phyloP scores from a whole-genome alignment of 2,329 filamentous ascomycete species.

The Zarea fungicola region DNA sequence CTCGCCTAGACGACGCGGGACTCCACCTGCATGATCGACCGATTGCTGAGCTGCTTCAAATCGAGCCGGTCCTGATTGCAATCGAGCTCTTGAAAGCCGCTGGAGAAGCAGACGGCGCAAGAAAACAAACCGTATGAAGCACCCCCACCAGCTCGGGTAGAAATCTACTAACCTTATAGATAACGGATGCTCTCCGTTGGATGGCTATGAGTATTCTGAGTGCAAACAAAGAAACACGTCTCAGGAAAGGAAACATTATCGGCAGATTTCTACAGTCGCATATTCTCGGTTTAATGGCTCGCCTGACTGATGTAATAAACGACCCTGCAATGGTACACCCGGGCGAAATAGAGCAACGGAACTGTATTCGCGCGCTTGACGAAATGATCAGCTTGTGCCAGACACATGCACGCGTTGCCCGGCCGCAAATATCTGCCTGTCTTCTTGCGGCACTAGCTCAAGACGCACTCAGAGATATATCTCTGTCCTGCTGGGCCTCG shows the following conservation, averaged over 20 bases:
- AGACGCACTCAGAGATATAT: constrained; percentile 66
- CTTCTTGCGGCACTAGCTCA: constrained; percentile 77
- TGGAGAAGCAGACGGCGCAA: constrained; percentile 59
- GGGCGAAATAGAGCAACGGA: constrained; percentile 61
- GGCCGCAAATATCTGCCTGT: constrained; percentile 94
- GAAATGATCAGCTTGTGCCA: constrained; percentile 79
- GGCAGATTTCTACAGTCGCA: constrained; percentile 76
- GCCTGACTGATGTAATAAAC: constrained; percentile 74
- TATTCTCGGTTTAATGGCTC: constrained; percentile 79
- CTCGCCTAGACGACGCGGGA: constrained; percentile 63
- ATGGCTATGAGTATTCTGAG: constrained; percentile 39
- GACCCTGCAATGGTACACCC: constrained; percentile 52
- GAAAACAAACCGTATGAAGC: constrained; percentile 50
- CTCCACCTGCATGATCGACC: constrained; percentile 62
- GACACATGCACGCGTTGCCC: constrained; percentile 66
- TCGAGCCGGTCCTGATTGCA: constrained; percentile 69
- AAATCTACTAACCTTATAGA: constrained; percentile 35
- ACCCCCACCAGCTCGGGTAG: neutral
- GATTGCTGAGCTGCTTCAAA: constrained; percentile 63
- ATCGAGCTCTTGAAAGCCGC: constrained; percentile 78
- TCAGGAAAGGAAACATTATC: constrained; percentile 52
- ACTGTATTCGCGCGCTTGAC: constrained; percentile 76
- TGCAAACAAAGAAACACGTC: constrained; percentile 38
- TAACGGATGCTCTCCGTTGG: constrained; percentile 41
- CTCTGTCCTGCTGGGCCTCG: constrained; percentile 78